Percentiles rank a stretch among this genome's conserved stretches.
Conservation (phyloP, 2,329 filamentous ascomycete genomes). For the Alternaria atra region DNA sequence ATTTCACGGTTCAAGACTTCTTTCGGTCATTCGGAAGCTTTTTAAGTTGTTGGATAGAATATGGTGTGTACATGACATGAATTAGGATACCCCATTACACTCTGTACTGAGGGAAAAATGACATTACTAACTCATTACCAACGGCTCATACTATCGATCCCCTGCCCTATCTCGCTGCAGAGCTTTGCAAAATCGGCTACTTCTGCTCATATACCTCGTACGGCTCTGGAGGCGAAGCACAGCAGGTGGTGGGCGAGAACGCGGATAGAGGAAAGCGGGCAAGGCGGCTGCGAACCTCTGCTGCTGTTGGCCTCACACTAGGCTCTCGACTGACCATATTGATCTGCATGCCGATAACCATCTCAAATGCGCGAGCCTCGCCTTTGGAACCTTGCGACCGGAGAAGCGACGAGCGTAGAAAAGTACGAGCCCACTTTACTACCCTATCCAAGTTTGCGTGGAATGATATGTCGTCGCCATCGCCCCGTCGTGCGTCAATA, state of each 20-base stretch:
- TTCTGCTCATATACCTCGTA: neutral
- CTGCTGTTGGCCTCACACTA: neutral
- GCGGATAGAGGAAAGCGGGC: neutral
- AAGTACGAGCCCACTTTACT: neutral
- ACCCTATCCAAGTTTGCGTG: conserved; percentile 9
- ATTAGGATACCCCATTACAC: too few relatives aligned
- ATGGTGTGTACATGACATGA: too few relatives aligned
- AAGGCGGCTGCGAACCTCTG: neutral
- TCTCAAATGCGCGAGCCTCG: neutral
- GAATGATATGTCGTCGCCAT: conserved; percentile 14
- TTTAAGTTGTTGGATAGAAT: too few relatives aligned
- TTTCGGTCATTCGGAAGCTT: too few relatives aligned
- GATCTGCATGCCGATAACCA: neutral
- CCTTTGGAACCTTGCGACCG: too few relatives aligned
- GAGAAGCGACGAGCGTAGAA: too few relatives aligned
- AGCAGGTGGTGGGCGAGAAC: neutral
- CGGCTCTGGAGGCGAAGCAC: neutral
- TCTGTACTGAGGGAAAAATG: too few relatives aligned
- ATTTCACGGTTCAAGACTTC: too few relatives aligned
- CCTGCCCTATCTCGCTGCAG: too few relatives aligned
- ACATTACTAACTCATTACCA: too few relatives aligned
- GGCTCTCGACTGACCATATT: neutral
- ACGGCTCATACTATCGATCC: too few relatives aligned
- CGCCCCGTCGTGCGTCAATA: conserved; percentile 6
- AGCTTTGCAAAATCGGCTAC: too few relatives aligned